A percentile compares a stretch with the other conserved stretches of the same genome.
Evolutionary conservation across 2,329 filamentous ascomycete species (phyloP).

Genomic region (Sclerotinia sclerotiorum): DNA sequence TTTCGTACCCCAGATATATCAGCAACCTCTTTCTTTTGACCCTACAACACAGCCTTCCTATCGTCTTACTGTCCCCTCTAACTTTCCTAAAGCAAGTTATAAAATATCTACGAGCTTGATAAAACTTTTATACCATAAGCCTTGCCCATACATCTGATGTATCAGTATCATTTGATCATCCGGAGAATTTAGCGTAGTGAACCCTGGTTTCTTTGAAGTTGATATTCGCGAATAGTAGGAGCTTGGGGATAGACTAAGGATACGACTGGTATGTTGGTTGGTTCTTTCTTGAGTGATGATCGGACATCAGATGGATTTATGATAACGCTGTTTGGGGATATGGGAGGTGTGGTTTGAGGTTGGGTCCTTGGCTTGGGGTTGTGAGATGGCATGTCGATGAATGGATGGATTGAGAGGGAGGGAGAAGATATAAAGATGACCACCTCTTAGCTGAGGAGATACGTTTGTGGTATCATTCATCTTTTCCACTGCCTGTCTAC

Average conservation of each 20-base stretch:
- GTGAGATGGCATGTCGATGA: not conserved
- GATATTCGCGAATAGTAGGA: not conserved
- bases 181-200: not conserved
- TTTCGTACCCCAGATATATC: conserved; percentile 18
- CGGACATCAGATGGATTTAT: not conserved
- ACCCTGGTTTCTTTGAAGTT: not conserved
- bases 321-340: not conserved
- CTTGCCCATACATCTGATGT: not conserved
- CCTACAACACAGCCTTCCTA: not conserved
- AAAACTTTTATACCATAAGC: not conserved
- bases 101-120: not conserved
- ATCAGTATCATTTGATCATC: not conserved
- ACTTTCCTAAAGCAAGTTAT: not conserved
- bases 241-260: not conserved
- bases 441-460: not conserved
- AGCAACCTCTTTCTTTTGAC: not conserved
- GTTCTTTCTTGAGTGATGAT: not conserved
- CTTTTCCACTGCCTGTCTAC: conserved; percentile 19
- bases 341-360: not conserved
- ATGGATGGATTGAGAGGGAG: too few relatives aligned
- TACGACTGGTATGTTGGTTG: not conserved
- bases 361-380: not conserved
- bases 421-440: not conserved
- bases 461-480: conserved; percentile 6
- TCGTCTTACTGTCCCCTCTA: not conserved